phyloP scores from a whole-genome alignment of 352 stramenopile genomes.

The Pythium scleroteichum region DNA sequence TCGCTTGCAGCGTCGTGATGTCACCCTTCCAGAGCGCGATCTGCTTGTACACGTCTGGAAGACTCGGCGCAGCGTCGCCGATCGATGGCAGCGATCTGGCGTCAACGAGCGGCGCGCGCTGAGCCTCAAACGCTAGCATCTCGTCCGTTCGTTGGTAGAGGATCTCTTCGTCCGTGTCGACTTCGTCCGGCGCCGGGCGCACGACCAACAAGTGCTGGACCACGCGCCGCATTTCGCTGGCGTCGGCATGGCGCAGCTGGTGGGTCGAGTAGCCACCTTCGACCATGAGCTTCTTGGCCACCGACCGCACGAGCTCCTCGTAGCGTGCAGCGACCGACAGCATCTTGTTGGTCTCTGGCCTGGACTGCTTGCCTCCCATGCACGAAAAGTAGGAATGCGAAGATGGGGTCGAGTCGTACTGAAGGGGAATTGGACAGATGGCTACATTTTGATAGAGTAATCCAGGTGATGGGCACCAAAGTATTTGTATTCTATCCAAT shows the following conservation, averaged over 20 bases:
- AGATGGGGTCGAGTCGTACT: neutral
- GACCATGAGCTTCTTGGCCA: conserved; percentile 38
- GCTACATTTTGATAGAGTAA: conserved; percentile 20
- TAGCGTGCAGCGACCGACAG: conserved; percentile 24
- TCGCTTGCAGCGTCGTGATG: conserved; percentile 60
- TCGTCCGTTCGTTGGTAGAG: conserved; percentile 41
- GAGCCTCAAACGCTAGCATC: conserved; percentile 9
- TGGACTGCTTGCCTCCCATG: neutral
- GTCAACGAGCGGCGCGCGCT: conserved; percentile 9
- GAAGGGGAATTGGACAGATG: conserved; percentile 2
- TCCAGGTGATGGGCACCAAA: conserved; percentile 13
- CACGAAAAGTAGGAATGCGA: neutral
- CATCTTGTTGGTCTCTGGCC: conserved; percentile 2
- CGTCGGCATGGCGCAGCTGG: conserved; percentile 39
- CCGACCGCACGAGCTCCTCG: conserved; percentile 29
- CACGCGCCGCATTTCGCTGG: conserved; percentile 46
- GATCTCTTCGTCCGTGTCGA: conserved; percentile 32
- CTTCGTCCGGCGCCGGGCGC: conserved; percentile 35
- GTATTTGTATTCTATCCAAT: neutral
- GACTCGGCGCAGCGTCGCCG: neutral
- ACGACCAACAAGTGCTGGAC: conserved; percentile 55
- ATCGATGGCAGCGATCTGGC: conserved; percentile 7
- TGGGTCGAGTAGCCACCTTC: conserved; percentile 41
- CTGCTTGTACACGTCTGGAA: conserved; percentile 17
- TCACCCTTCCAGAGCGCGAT: conserved; percentile 66